These are phyloP conservation scores for Arthrocladium fulminans DNA, from an alignment of 2,329 filamentous ascomycete species.

Conservation along the genomic window DNA sequence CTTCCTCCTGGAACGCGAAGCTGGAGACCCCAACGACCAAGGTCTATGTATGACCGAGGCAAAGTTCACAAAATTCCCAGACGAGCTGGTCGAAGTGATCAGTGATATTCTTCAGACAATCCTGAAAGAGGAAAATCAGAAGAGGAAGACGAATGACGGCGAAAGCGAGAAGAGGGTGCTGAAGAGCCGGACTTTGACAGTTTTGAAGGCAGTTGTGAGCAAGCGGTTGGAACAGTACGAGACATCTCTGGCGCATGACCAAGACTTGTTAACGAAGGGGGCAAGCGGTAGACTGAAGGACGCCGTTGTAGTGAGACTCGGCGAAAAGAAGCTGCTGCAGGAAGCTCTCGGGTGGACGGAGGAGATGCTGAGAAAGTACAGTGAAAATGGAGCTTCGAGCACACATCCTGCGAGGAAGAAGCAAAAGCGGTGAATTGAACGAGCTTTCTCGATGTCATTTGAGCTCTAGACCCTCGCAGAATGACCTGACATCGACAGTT, in stretches of 20 bases:
- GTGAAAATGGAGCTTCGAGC: background rate
- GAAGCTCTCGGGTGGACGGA: conserved; percentile 26
- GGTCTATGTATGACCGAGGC: conserved; percentile 1
- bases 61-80: conserved; percentile 4
- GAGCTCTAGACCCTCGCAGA: too few relatives aligned
- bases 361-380: background rate
- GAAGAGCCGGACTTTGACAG: background rate
- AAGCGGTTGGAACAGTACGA: conserved; percentile 41
- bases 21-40: conserved; percentile 12
- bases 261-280: conserved; percentile 42
- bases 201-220: conserved; percentile 22
- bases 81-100: conserved; percentile 7
- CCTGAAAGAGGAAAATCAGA: background rate
- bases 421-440: background rate
- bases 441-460: too few relatives aligned
- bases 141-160: background rate
- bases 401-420: background rate
- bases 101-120: background rate
- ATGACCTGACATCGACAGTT: too few relatives aligned
- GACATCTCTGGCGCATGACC: conserved; percentile 47
- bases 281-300: conserved; percentile 39
- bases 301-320: conserved; percentile 59
- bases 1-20: conserved; percentile 50
- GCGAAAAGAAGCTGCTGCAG: conserved; percentile 60
- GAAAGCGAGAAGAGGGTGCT: background rate